Evolutionary conservation across 1,284 basidiomycete species (phyloP).

Genomic region (Grifola frondosa): DNA sequence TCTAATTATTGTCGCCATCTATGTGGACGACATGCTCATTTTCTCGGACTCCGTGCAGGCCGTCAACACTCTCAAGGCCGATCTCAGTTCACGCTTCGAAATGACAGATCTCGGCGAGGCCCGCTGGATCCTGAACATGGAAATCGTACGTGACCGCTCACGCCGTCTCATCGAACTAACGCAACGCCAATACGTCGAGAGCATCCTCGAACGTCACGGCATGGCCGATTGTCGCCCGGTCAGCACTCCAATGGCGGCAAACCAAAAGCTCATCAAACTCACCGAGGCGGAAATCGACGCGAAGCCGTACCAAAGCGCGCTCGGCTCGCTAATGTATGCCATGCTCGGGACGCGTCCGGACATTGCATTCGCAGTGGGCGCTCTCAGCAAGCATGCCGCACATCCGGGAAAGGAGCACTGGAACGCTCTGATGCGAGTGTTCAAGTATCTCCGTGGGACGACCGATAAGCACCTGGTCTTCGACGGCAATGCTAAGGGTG

Average conservation of each 20-base stretch:
- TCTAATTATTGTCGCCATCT: conserved; percentile 17
- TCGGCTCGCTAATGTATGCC: conserved; percentile 11
- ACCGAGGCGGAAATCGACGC: conserved; percentile 3
- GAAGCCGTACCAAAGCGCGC: conserved; percentile 9
- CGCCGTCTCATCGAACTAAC: conserved; percentile 28
- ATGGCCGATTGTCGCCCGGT: conserved; percentile 34
- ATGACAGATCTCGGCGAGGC: conserved; percentile 28
- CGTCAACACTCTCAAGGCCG: conserved; percentile 6
- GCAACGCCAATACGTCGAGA: conserved; percentile 35
- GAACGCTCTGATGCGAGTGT: conserved; percentile 12
- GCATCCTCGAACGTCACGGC: conserved; percentile 33
- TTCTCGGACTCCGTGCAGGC: conserved; percentile 1
- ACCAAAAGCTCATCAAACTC: conserved; percentile 12
- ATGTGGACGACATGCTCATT: conserved; percentile 25
- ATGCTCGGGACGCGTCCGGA: conserved; percentile 14
- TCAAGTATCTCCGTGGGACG: conserved; percentile 9
- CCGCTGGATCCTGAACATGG: conserved; percentile 35
- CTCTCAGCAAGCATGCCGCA: conserved; percentile 5
- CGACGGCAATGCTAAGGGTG: not conserved
- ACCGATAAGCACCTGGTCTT: not conserved
- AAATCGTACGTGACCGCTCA: conserved; percentile 30
- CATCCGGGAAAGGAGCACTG: conserved; percentile 14
- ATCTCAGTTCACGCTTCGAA: conserved; percentile 18
- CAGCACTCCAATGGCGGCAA: conserved; percentile 32
- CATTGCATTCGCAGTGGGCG: conserved; percentile 12